phyloP scores from a whole-genome alignment of 2,329 filamentous ascomycete species.

The Westerdykella ornata region DNA sequence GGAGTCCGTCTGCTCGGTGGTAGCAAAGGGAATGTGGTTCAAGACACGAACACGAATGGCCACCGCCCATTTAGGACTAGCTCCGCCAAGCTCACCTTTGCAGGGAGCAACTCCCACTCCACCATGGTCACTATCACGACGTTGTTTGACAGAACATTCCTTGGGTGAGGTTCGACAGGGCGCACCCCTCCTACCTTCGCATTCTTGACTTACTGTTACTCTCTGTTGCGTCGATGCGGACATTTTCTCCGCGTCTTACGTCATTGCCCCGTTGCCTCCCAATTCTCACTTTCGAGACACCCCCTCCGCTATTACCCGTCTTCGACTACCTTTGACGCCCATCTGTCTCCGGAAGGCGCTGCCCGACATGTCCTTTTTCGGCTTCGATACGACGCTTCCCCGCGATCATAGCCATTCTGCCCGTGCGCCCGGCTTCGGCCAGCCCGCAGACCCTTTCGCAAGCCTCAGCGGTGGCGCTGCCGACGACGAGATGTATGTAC shows the following conservation, averaged over 20 bases:
- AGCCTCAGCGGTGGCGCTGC: conserved; percentile 57
- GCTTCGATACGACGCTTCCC: conserved; percentile 66
- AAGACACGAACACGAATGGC: too few species aligned
- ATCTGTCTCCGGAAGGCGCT: conserved; percentile 1
- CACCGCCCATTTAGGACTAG: too few species aligned
- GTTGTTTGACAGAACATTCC: too few species aligned
- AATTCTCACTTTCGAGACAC: not conserved
- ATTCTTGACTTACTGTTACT: not conserved
- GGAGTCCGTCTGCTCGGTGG: too few species aligned
- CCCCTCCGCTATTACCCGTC: not conserved
- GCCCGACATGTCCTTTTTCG: conserved; percentile 78
- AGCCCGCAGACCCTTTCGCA: conserved; percentile 79
- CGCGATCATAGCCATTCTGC: conserved; percentile 58
- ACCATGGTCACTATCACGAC: too few species aligned
- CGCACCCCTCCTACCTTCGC: not conserved
- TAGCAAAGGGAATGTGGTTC: too few species aligned
- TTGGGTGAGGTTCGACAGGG: too few species aligned
- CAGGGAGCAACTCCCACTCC: too few species aligned
- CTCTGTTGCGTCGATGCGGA: not conserved
- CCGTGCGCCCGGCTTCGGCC: conserved; percentile 72
- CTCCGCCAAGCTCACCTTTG: too few species aligned
- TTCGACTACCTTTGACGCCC: not conserved
- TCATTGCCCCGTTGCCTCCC: not conserved
- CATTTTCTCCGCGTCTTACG: not conserved
- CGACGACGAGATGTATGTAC: conserved; percentile 54